Conservation (phyloP, 441 rosid species). For the Kokia cookei region DNA sequence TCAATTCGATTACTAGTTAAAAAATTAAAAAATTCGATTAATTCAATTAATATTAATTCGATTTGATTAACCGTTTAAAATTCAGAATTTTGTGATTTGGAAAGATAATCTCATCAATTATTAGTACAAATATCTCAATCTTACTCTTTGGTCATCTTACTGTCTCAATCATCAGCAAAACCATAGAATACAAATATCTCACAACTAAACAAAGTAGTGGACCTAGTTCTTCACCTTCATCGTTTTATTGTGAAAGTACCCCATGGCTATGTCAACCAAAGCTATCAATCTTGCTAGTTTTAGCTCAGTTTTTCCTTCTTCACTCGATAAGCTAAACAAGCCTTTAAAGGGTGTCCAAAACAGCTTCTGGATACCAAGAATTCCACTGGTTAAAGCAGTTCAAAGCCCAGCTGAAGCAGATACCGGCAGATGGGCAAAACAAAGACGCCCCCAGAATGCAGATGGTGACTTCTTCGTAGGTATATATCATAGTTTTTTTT, state of each 20-base stretch:
- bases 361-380: background rate
- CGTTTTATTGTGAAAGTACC: background rate
- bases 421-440: conserved; percentile 8
- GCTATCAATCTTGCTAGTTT: background rate
- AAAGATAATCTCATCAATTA: too few relatives aligned
- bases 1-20: too few relatives aligned
- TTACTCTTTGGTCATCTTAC: too few relatives aligned
- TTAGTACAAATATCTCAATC: too few relatives aligned
- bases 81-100: too few relatives aligned
- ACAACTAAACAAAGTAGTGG: background rate
- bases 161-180: too few relatives aligned
- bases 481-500: conserved; percentile 7
- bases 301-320: background rate
- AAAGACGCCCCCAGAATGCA: conserved; percentile 36
- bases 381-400: conserved; percentile 23
- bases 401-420: conserved; percentile 9
- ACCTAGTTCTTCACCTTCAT: background rate
- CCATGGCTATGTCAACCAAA: conserved; percentile 9
- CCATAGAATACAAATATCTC: too few relatives aligned
- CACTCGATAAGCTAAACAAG: background rate
- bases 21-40: too few relatives aligned
- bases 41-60: too few relatives aligned
- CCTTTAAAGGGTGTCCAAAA: background rate
- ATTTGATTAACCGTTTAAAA: too few relatives aligned
- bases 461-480: conserved; percentile 52